phyloP scores from a whole-genome alignment of 805 yeast genomes.

The Pichia membranifaciens region DNA sequence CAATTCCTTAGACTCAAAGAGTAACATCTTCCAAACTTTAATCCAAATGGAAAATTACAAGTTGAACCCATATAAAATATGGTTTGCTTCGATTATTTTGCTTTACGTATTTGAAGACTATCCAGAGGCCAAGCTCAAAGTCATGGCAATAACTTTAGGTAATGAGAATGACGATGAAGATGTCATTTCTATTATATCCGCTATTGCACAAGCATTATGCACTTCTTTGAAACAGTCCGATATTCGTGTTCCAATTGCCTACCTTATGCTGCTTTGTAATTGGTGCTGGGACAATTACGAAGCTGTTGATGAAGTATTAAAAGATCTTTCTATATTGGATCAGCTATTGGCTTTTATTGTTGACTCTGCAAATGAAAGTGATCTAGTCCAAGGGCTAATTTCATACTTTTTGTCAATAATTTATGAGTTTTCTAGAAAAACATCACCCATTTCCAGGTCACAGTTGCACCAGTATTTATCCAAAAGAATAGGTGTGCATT shows the following conservation, averaged over 20 bases:
- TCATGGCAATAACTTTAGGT: slow-evolving; percentile 52
- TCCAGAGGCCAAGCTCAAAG: slow-evolving; percentile 42
- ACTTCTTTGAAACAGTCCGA: slow-evolving; percentile 58
- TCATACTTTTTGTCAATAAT: slow-evolving; percentile 66
- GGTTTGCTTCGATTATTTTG: slow-evolving; percentile 73
- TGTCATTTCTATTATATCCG: slow-evolving; percentile 60
- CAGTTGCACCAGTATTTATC: slow-evolving; percentile 58
- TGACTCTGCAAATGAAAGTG: slow-evolving; percentile 31
- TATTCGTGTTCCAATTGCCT: slow-evolving; percentile 72
- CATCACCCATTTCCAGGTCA: slow-evolving; percentile 57
- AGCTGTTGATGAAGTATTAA: slow-evolving; percentile 70
- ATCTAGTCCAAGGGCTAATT: slow-evolving; percentile 62
- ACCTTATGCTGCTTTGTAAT: slow-evolving; percentile 61
- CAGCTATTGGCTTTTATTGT: slow-evolving; percentile 63
- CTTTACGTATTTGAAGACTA: slow-evolving; percentile 55
- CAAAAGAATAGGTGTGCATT: slow-evolving; percentile 74
- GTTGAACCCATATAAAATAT: slow-evolving; percentile 78
- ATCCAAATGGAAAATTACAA: slow-evolving; percentile 70
- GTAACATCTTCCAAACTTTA: slow-evolving; percentile 63
- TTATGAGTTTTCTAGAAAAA: slow-evolving; percentile 65
- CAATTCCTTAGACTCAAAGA: slow-evolving; percentile 33
- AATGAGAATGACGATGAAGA: slow-evolving; percentile 61
- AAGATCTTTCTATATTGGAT: slow-evolving; percentile 59
- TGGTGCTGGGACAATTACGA: slow-evolving; percentile 76
- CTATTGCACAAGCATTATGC: slow-evolving; percentile 67